Percentiles rank a stretch among this genome's conserved stretches.
Evolutionary conservation across 441 rosid species (phyloP).

Genomic region (Mallotus repandus): DNA sequence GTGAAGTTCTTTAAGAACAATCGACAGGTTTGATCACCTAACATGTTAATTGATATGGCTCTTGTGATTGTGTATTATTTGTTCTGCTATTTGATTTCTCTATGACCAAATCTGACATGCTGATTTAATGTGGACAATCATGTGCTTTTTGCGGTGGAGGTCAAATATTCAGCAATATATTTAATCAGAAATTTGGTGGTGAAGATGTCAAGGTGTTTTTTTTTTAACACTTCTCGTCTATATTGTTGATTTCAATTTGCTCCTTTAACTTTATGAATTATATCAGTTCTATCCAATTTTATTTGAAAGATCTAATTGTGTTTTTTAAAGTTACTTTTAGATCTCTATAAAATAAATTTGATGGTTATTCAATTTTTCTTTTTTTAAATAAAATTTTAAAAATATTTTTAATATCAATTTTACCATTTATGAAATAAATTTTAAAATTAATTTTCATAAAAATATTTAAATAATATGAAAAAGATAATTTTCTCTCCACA

Average conservation of each 20-base stretch:
- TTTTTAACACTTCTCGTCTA: constrained; percentile 11
- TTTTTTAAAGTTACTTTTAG: too few relatives aligned
- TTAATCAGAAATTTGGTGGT: constrained; percentile 69
- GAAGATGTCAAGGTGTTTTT: constrained; percentile 85
- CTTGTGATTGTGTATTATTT: background rate
- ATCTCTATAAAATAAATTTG: too few relatives aligned
- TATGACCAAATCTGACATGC: background rate
- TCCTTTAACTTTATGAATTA: too few relatives aligned
- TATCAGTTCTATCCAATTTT: too few relatives aligned
- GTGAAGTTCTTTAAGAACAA: background rate
- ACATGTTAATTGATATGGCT: background rate
- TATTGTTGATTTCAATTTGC: background rate
- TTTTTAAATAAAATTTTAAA: too few relatives aligned
- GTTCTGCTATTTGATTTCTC: background rate
- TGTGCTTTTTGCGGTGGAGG: constrained; percentile 25
- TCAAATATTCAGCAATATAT: constrained; percentile 61
- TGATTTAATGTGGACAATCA: constrained; percentile 18
- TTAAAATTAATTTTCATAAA: too few relatives aligned
- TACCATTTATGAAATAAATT: too few relatives aligned
- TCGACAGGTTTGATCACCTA: background rate
- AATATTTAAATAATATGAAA: too few relatives aligned
- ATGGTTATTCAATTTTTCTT: too few relatives aligned
- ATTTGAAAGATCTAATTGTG: too few relatives aligned
- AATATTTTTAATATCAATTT: too few relatives aligned
- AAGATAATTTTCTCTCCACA: too few relatives aligned